Evolutionary conservation across 495 filamentous ascomycete species (phyloP).

Genomic region (Astrothelium macrocarpum): DNA sequence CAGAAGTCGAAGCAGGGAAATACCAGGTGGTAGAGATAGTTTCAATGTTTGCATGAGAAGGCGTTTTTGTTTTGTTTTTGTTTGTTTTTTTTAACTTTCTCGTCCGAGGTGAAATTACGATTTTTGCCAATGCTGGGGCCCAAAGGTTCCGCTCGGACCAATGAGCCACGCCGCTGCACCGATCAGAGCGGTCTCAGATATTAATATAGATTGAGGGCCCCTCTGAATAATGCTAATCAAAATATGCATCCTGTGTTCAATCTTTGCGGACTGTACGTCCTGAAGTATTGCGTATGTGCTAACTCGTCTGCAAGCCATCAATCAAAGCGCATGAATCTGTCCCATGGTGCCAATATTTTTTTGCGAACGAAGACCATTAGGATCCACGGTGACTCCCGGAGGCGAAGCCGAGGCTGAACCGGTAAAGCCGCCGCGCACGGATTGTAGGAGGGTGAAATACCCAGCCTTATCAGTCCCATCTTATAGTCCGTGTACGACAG

Average conservation of each 20-base stretch:
- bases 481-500: too few relatives aligned
- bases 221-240: neutral
- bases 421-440: too few relatives aligned
- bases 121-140: neutral
- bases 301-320: too few relatives aligned
- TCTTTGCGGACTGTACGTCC: neutral
- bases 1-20: neutral
- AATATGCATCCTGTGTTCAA: neutral
- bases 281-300: neutral
- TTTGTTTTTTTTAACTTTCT: too few relatives aligned
- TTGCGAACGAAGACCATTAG: too few relatives aligned
- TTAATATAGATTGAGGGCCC: constrained; percentile 2
- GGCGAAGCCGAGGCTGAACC: too few relatives aligned
- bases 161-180: neutral
- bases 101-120: neutral
- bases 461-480: too few relatives aligned
- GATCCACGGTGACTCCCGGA: too few relatives aligned
- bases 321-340: too few relatives aligned
- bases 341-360: too few relatives aligned
- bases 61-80: neutral
- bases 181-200: neutral
- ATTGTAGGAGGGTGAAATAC: too few relatives aligned
- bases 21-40: neutral
- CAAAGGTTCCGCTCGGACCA: neutral
- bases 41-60: neutral